Evolutionary conservation across 2,329 filamentous ascomycete genomes (phyloP).

Genomic region (Diaporthe longicolla): DNA sequence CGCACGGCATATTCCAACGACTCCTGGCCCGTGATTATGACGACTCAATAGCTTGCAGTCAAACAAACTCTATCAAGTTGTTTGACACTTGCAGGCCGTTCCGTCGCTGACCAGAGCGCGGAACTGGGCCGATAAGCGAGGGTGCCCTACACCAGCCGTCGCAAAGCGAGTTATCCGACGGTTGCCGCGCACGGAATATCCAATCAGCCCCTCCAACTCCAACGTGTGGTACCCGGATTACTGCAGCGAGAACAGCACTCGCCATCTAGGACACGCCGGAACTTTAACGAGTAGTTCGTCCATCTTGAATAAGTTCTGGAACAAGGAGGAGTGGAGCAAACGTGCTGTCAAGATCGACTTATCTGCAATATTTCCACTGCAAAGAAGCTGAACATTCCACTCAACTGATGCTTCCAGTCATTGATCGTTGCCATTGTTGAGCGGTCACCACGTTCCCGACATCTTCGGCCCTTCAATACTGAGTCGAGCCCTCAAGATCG

Average conservation of each 20-base stretch:
- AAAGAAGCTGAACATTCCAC: conserved; percentile 14
- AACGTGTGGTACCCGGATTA: conserved; percentile 13
- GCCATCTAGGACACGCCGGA: conserved; percentile 8
- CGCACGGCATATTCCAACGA: conserved; percentile 7
- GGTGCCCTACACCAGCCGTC: conserved; percentile 36
- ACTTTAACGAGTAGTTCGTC: conserved; percentile 3
- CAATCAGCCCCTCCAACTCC: background rate
- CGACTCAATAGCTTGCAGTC: conserved; percentile 25
- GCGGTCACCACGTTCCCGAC: background rate
- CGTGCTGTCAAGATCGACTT: conserved; percentile 15
- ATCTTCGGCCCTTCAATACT: background rate
- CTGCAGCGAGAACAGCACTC: conserved; percentile 2
- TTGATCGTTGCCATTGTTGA: conserved; percentile 17
- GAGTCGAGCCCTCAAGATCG: conserved; percentile 16
- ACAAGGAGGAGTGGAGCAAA: background rate
- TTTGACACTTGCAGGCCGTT: conserved; percentile 39
- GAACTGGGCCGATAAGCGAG: conserved; percentile 39
- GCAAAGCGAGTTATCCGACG: conserved; percentile 38
- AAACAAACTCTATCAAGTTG: conserved; percentile 34
- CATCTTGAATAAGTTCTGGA: conserved; percentile 24
- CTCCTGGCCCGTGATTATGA: conserved; percentile 19
- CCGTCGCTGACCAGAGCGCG: conserved; percentile 30
- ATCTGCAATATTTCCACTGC: conserved; percentile 6
- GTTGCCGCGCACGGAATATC: conserved; percentile 39
- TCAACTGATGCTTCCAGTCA: conserved; percentile 18